These are phyloP conservation scores for Monilinia aucupariae DNA, from an alignment of 2,329 filamentous ascomycete genomes.

Conservation along the genomic window DNA sequence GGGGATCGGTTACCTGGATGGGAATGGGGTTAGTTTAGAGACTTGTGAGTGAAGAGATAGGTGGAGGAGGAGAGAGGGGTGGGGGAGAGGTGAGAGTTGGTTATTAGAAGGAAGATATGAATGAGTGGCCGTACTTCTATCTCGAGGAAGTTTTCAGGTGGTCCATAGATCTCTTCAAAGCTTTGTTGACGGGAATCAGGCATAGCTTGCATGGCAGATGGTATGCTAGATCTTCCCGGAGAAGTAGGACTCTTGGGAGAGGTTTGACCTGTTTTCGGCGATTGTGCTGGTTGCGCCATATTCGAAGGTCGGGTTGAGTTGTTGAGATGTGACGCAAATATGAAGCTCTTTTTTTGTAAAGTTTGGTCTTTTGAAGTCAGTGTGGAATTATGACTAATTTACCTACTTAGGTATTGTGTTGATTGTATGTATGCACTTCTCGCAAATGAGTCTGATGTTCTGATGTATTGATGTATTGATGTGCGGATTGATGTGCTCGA, in stretches of 20 bases:
- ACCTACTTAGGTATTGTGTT: not conserved
- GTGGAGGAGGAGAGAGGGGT: not conserved
- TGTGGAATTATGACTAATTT: not conserved
- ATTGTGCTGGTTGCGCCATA: constrained; percentile 11
- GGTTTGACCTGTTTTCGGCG: constrained; percentile 3
- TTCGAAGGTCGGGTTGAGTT: not conserved
- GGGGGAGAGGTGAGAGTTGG: constrained; percentile 17
- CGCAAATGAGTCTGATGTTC: too few species aligned
- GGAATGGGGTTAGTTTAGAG: constrained; percentile 17
- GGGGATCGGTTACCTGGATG: constrained; percentile 77
- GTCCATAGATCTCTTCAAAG: constrained; percentile 98
- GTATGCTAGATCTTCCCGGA: constrained; percentile 10
- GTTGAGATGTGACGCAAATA: not conserved
- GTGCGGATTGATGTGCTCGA: too few species aligned
- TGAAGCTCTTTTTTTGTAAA: not conserved
- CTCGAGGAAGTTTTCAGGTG: constrained; percentile 97
- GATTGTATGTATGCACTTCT: too few species aligned
- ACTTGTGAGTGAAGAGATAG: not conserved
- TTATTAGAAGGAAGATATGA: constrained; percentile 10
- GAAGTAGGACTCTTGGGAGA: constrained; percentile 13
- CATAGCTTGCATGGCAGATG: constrained; percentile 53
- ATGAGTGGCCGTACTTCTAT: constrained; percentile 66
- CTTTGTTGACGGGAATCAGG: constrained; percentile 79
- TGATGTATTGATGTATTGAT: not conserved
- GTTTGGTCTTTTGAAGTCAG: not conserved